Conservation (phyloP, 306 rosid species). For the Vigna trinervia region DNA sequence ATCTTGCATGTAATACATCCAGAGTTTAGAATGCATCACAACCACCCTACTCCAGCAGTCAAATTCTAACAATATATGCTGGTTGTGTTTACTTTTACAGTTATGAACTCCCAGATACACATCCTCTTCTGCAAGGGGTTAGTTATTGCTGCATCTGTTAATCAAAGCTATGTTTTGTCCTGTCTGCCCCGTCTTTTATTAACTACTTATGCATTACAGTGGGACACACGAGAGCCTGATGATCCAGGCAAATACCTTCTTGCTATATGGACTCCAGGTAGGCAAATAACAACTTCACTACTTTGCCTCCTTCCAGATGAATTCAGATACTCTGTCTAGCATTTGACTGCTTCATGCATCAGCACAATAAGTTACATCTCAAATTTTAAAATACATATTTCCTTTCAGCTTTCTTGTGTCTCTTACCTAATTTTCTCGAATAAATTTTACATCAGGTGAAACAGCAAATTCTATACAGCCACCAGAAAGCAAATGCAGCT, state of each 20-base stretch:
- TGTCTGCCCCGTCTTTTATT: conserved; percentile 28
- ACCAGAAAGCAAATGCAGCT: conserved; percentile 77
- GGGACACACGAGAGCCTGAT: conserved; percentile 88
- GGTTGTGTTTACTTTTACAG: conserved; percentile 65
- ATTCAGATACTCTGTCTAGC: conserved; percentile 33
- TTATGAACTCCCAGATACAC: conserved; percentile 94
- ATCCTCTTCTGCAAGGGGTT: conserved; percentile 92
- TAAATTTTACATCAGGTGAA: conserved; percentile 74
- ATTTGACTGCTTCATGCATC: conserved; percentile 28
- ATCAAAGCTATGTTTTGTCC: conserved; percentile 15
- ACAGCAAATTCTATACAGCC: conserved; percentile 83
- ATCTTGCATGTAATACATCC: conserved; percentile 4
- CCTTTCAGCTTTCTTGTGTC: conserved; percentile 35
- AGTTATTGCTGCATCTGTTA: conserved; percentile 46
- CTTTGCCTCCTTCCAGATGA: conserved; percentile 29
- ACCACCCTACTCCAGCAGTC: conserved; percentile 9
- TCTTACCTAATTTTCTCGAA: conserved; percentile 41
- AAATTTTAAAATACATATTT: conserved; percentile 30
- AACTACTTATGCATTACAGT: conserved; percentile 56
- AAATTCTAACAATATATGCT: conserved; percentile 33
- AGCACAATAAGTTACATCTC: conserved; percentile 10
- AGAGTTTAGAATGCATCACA: conserved; percentile 27
- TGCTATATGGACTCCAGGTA: conserved; percentile 99
- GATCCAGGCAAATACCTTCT: conserved; percentile 94
- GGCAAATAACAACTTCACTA: conserved; percentile 27